Conservation (phyloP, 2,329 filamentous ascomycete species). For the Pseudogymnoascus sp. region DNA sequence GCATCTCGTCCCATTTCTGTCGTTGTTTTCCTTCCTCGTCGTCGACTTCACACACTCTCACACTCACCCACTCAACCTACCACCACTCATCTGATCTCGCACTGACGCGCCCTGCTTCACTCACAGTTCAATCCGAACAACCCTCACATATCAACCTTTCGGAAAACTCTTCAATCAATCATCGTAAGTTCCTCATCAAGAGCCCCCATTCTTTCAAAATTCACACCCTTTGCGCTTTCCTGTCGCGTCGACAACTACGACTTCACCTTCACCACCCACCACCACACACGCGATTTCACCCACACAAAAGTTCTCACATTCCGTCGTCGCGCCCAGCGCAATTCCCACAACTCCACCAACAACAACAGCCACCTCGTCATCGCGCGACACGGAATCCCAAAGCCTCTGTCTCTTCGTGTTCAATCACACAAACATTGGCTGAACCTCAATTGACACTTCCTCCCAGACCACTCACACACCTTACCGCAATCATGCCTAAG, state of each 20-base stretch:
- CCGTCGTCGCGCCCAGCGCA: neutral
- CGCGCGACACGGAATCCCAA: neutral
- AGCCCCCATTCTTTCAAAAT: neutral
- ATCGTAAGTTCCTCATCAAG: neutral
- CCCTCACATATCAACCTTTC: neutral
- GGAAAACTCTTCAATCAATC: neutral
- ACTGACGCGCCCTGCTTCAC: neutral
- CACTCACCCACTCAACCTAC: neutral
- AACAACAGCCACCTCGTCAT: neutral
- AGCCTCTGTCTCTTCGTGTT: neutral
- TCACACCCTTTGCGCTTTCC: neutral
- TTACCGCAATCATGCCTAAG: constrained; percentile 53
- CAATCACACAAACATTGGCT: neutral
- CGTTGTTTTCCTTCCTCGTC: neutral
- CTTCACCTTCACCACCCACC: too few species aligned
- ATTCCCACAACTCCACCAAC: neutral
- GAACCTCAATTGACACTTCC: constrained; percentile 9
- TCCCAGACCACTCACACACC: constrained; percentile 10
- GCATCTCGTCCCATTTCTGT: neutral
- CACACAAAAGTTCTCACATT: neutral
- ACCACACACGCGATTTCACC: neutral
- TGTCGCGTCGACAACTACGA: neutral
- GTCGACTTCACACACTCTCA: neutral
- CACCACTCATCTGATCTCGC: neutral
- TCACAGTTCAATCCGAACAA: neutral